Evolutionary conservation across 2,329 filamentous ascomycete species (phyloP), one percentile per base, ranked within the genome.

Genomic region (Diaporthe humulicola): DNA sequence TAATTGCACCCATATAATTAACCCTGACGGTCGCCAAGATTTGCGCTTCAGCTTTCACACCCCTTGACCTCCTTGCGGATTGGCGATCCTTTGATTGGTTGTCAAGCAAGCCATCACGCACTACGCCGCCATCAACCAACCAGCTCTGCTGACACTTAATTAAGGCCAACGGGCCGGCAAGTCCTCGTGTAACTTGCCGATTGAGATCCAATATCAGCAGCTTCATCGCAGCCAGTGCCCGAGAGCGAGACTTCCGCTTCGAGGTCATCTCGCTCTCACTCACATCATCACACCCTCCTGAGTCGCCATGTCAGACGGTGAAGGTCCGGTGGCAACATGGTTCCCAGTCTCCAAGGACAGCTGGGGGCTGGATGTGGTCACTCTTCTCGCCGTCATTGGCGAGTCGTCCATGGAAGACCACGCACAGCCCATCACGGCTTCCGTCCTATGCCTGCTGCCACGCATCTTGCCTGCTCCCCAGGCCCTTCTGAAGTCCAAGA

Each of bases 391-490:
- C 75, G 88, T 92, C 78, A 90, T 92, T 73, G 90, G 90, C 79
- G 90, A 92, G 82, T 87, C 86, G 3, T 87, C 88, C 25, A 90
- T 92, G 76, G 85, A 87, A 57, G 88, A 89, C 75, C 90, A 92
- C 79, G 84, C 88, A 2, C 90, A 92, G 80, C 85, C 88, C 69
- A 87, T 91, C 76, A 91, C 90, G 2, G 87, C 90, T n/a, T 72
- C 70, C 1, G 70, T 72, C 1, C 85, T 90, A 45, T 90, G 89
- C 77, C 85, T 90, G 52, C 84, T 92, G 4, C 91, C 91, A 38
- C 88, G 90, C 66, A 86, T 92, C 70, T 87, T 92, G 38, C 91
- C 90, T 12, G 91, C 91, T 1, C 90, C 91, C 0, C 90, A 92
- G 81, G 89, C 89, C 61, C 85, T 93, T n/a, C 83, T 92, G 61